These are phyloP conservation scores for Cryptococcus jaspeensis DNA, from an alignment of 1,284 basidiomycete genomes.

Conservation along the genomic window DNA sequence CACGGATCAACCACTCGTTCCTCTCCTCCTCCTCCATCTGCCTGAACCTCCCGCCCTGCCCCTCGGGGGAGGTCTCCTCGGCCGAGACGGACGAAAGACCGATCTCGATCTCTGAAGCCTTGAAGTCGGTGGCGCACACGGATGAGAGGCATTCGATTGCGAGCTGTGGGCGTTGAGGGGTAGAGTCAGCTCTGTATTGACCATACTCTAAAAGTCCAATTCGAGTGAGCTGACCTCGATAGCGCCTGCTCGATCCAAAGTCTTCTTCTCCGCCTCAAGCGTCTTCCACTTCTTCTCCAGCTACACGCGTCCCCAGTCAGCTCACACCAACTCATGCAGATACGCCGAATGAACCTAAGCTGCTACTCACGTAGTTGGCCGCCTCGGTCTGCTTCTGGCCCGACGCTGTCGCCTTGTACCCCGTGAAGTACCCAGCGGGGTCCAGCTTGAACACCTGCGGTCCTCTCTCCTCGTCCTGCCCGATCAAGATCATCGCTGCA, in stretches of 20 bases:
- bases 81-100: slow-evolving; percentile 51
- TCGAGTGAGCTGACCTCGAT: slow-evolving; percentile 62
- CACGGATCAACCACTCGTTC: slow-evolving; percentile 78
- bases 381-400: slow-evolving; percentile 99
- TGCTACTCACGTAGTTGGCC: slow-evolving; percentile 71
- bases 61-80: slow-evolving; percentile 37
- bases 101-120: slow-evolving; percentile 60
- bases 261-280: slow-evolving; percentile 63
- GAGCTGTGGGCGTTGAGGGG: slow-evolving; percentile 59
- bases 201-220: neutral
- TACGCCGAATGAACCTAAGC: neutral
- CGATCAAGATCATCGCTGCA: slow-evolving; percentile 92
- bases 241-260: slow-evolving; percentile 74
- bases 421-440: slow-evolving; percentile 97
- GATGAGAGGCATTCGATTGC: slow-evolving; percentile 93
- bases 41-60: slow-evolving; percentile 62
- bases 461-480: slow-evolving; percentile 80
- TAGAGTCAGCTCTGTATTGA: neutral
- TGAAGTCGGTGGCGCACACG: slow-evolving; percentile 93
- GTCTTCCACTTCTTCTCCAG: slow-evolving; percentile 99
- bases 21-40: slow-evolving; percentile 81
- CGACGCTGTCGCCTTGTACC: slow-evolving; percentile 93
- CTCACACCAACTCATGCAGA: too few relatives aligned
- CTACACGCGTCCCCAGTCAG: slow-evolving; percentile 28
- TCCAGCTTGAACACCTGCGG: slow-evolving; percentile 98